Evolutionary conservation across 306 rosid species (phyloP).

Genomic region (Luffa acutangula): DNA sequence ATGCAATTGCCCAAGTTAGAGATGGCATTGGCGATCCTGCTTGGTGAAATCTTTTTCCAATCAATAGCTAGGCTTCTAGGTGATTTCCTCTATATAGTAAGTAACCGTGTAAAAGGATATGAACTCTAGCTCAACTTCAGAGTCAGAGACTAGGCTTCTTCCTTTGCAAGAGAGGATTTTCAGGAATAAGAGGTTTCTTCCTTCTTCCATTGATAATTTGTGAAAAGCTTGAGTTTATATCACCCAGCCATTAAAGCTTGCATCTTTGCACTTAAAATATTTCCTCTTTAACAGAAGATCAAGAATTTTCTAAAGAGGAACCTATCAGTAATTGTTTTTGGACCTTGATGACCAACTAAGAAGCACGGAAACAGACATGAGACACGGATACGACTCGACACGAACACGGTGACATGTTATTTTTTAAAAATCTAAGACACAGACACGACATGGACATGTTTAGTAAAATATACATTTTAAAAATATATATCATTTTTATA

Average conservation of each 20-base stretch:
- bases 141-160: background rate
- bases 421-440: too few species aligned
- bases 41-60: background rate
- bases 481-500: too few species aligned
- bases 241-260: background rate
- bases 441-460: too few species aligned
- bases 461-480: too few species aligned
- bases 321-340: background rate
- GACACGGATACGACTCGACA: too few species aligned
- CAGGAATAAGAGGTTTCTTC: background rate
- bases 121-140: background rate
- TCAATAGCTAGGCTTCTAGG: background rate
- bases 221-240: background rate
- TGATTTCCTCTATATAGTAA: background rate
- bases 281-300: background rate
- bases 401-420: too few species aligned
- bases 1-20: too few species aligned
- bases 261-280: background rate
- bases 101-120: background rate
- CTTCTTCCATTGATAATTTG: background rate
- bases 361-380: too few species aligned
- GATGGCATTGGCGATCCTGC: too few species aligned
- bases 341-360: background rate
- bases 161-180: background rate
- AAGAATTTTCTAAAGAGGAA: background rate